Evolutionary conservation across 2,329 filamentous ascomycete species (phyloP), one percentile per base, ranked within the genome.

Genomic region (Grosmannia huntii): DNA sequence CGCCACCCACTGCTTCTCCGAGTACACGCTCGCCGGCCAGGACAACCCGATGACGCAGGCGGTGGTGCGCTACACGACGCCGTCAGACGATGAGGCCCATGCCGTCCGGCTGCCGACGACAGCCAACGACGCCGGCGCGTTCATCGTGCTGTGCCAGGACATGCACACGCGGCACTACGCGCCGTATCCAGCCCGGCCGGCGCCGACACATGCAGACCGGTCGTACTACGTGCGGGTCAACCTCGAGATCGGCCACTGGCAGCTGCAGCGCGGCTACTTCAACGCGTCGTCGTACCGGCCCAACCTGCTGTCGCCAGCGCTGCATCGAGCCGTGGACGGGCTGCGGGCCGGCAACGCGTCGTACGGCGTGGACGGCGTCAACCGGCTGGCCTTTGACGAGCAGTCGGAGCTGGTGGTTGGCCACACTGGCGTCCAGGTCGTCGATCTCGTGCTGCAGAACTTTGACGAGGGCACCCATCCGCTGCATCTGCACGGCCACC

Each of bases 381-480:
- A 82, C 66, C 75, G 75, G 4, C 74, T 75, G 49, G 72, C 77
- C 1, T 77, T 76, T 59, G 67, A 75, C 60, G 56, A 63, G 1
- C 63, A 63, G 55, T 67, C 70, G 53, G 74, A 76, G 62, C 79
- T 85, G 63, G 76, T 95, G 3, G 76, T 95, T 16, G 75, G 84
- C 36, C 79, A 85, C 62, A 79, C 78, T 54, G 61, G 70, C 36
- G 73, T 79, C 28, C 74, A 83, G 59, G 75, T 89, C n/a, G 79
- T 91, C 25, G 84, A 92, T 66, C 78, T 92, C 51, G 71, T 90
- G 21, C 73, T 92, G 21, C 61, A 64, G 19, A 64, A 62, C 60
- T 59, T 62, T 49, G 63, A 65, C 60, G 64, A 65, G 58, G 64
- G 63, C 38, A 62, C 60, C 51, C 64, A 64, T 56, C 64, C 64